Percentiles rank a stretch among this genome's conserved stretches.
Evolutionary conservation across 2,329 filamentous ascomycete genomes (phyloP).

Genomic region (Nemania sp.): DNA sequence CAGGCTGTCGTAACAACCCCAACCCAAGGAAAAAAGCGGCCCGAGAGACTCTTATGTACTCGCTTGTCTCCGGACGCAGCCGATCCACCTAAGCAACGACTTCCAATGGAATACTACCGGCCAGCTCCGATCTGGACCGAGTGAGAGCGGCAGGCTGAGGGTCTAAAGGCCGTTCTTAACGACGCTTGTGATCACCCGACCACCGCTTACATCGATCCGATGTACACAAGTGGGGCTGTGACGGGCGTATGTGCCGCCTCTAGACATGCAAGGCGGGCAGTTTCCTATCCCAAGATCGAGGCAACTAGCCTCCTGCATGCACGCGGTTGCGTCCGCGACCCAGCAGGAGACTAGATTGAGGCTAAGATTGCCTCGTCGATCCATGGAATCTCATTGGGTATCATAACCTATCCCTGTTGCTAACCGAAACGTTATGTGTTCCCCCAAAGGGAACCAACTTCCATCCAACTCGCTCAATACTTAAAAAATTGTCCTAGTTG

Average conservation of each 20-base stretch:
- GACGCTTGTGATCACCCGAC: constrained; percentile 21
- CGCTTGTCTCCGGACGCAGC: constrained; percentile 5
- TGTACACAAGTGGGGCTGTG: constrained; percentile 24
- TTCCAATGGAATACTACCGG: background rate
- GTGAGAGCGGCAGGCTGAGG: background rate
- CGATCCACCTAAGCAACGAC: constrained; percentile 19
- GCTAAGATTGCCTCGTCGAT: constrained; percentile 36
- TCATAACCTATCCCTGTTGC: constrained; percentile 21
- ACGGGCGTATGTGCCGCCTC: constrained; percentile 9
- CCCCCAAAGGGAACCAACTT: background rate
- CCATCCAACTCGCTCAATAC: constrained; percentile 1
- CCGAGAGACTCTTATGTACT: constrained; percentile 1
- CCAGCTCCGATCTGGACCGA: constrained; percentile 4
- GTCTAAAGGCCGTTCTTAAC: background rate
- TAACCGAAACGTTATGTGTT: constrained; percentile 32
- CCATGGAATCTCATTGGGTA: constrained; percentile 24
- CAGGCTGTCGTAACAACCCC: background rate
- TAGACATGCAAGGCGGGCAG: constrained; percentile 20
- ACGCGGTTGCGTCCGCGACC: constrained; percentile 26
- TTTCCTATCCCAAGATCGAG: constrained; percentile 13
- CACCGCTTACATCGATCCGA: constrained; percentile 15
- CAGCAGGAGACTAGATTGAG: constrained; percentile 29
- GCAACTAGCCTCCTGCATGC: constrained; percentile 32
- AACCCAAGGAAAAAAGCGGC: background rate
- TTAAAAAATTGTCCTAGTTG: constrained; percentile 6